Conservation (phyloP, 352 stramenopile genomes). For the Phytopythium ostracodes region DNA sequence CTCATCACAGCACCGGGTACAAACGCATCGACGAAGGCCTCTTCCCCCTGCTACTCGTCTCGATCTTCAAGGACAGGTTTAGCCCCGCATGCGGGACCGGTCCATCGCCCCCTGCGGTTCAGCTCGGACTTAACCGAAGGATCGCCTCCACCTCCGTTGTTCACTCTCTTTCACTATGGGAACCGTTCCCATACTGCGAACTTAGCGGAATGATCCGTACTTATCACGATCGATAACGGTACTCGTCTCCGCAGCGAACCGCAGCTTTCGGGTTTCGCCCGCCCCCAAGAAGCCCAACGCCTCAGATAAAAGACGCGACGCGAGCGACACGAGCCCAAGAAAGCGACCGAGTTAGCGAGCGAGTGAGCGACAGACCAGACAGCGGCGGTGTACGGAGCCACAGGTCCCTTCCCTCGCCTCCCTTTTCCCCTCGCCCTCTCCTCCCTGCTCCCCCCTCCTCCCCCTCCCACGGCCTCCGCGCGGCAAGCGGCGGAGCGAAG, state of each 20-base stretch:
- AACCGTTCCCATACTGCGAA: slow-evolving; percentile 7
- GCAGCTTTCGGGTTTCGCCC: neutral
- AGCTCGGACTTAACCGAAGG: neutral
- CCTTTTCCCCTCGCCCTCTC: neutral
- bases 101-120: neutral
- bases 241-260: neutral
- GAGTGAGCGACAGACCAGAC: neutral
- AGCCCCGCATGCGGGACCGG: neutral
- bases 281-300: slow-evolving; percentile 6
- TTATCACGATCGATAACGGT: neutral
- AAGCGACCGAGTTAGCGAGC: slow-evolving; percentile 9
- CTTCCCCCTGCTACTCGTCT: neutral
- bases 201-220: slow-evolving; percentile 3
- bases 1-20: too few species aligned
- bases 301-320: slow-evolving; percentile 15
- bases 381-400: neutral
- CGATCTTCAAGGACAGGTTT: slow-evolving; percentile 5
- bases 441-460: neutral
- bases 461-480: neutral
- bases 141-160: neutral
- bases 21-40: too few species aligned
- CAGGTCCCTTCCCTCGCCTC: neutral
- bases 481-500: too few species aligned
- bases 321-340: slow-evolving; percentile 11
- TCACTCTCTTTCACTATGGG: neutral